Evolutionary conservation across 495 filamentous ascomycete genomes (phyloP).

Genomic region (Hamigera avellanea): DNA sequence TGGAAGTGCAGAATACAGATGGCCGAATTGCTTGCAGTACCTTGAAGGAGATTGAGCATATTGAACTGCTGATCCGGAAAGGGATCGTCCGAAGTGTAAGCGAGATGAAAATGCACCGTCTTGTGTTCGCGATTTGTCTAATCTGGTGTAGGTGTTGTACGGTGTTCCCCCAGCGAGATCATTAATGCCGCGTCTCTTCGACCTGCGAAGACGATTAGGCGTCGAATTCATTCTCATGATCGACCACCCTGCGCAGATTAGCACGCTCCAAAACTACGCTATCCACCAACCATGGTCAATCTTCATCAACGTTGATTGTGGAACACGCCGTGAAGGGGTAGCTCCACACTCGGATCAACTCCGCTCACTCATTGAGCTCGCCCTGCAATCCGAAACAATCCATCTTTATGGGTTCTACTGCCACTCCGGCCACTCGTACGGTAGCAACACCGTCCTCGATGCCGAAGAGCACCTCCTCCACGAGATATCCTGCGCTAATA

Average conservation of each 20-base stretch:
- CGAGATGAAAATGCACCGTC: too few relatives aligned
- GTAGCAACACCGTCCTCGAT: conserved; percentile 3
- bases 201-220: neutral
- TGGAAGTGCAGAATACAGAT: conserved; percentile 1
- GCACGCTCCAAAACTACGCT: neutral
- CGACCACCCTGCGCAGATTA: conserved; percentile 4
- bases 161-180: neutral
- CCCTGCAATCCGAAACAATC: conserved; percentile 6
- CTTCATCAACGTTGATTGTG: conserved; percentile 20
- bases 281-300: conserved; percentile 12
- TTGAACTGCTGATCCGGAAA: neutral
- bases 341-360: conserved; percentile 5
- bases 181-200: neutral
- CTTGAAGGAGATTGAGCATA: conserved; percentile 2
- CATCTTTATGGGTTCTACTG: conserved; percentile 13
- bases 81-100: conserved; percentile 1
- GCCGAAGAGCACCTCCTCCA: neutral
- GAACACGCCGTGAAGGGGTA: conserved; percentile 15
- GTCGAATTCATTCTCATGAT: conserved; percentile 3
- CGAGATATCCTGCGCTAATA: neutral
- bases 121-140: too few relatives aligned
- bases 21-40: conserved; percentile 2
- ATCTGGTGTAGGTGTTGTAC: conserved; percentile 1
- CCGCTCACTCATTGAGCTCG: conserved; percentile 6
- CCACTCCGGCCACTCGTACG: conserved; percentile 18